These are phyloP conservation scores for Bimuria novae-zelandiae DNA, from an alignment of 2,329 filamentous ascomycete species.

Conservation along the genomic window DNA sequence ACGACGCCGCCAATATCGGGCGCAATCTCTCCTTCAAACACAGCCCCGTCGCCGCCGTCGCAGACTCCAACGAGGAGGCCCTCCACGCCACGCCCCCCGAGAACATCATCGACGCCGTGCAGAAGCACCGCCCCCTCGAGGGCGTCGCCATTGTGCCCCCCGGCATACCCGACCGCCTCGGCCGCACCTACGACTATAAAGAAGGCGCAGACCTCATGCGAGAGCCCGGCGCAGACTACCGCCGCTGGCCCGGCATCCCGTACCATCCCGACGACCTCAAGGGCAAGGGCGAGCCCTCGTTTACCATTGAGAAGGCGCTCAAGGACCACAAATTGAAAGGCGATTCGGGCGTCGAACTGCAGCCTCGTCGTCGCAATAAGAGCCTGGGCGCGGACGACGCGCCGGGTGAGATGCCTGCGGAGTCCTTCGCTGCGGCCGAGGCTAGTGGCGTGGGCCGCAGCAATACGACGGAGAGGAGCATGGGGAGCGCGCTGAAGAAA, in stretches of 20 bases:
- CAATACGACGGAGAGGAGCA: constrained; percentile 44
- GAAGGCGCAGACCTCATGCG: constrained; percentile 88
- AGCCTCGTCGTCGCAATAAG: constrained; percentile 44
- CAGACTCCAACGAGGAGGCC: constrained; percentile 73
- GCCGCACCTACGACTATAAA: constrained; percentile 74
- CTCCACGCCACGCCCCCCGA: constrained; percentile 79
- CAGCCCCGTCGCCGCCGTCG: constrained; percentile 78
- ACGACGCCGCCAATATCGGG: constrained; percentile 77
- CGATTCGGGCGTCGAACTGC: constrained; percentile 51
- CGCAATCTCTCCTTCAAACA: constrained; percentile 67
- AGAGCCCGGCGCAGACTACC: constrained; percentile 80
- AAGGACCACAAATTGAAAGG: constrained; percentile 61
- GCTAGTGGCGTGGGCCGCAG: constrained; percentile 35
- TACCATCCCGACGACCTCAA: constrained; percentile 80
- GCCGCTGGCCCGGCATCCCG: constrained; percentile 69
- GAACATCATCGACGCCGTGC: constrained; percentile 74
- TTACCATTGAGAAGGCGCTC: constrained; percentile 68
- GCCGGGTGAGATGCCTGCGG: constrained; percentile 20
- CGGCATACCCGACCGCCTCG: constrained; percentile 69
- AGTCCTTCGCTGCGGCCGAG: constrained; percentile 35
- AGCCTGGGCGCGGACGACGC: constrained; percentile 42
- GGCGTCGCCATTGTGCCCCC: constrained; percentile 78
- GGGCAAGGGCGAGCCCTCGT: constrained; percentile 80
- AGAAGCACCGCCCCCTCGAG: constrained; percentile 76
- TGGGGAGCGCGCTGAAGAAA: constrained; percentile 51